These are phyloP conservation scores for Lentinula novae-zelandiae DNA, from an alignment of 1,284 basidiomycete genomes.

Conservation along the genomic window DNA sequence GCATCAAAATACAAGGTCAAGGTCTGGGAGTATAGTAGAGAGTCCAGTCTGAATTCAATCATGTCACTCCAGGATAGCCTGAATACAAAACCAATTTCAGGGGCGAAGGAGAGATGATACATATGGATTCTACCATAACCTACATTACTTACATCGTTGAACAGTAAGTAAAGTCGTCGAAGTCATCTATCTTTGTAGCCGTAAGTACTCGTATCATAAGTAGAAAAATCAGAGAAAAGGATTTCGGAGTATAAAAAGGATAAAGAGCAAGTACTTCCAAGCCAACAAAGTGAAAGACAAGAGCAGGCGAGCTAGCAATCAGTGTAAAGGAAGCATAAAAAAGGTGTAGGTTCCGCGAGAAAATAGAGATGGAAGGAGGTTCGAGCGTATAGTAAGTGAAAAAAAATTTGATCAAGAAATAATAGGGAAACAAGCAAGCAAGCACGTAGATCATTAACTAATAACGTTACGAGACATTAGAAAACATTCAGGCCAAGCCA, in stretches of 20 bases:
- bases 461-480: conserved; percentile 14
- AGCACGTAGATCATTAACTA: conserved; percentile 21
- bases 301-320: not conserved
- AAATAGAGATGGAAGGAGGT: conserved; percentile 8
- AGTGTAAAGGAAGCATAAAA: conserved; percentile 7
- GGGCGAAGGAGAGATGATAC: conserved; percentile 7
- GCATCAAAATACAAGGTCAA: not conserved
- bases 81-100: too few species aligned
- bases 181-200: conserved; percentile 22
- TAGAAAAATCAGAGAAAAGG: not conserved
- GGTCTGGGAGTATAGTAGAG: not conserved
- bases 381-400: conserved; percentile 10
- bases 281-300: not conserved
- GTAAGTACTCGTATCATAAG: conserved; percentile 16
- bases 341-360: conserved; percentile 9
- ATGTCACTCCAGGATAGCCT: too few species aligned
- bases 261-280: conserved; percentile 3
- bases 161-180: conserved; percentile 16
- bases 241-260: not conserved
- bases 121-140: conserved; percentile 17
- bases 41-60: too few species aligned
- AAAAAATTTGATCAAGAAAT: conserved; percentile 4
- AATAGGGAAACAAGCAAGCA: conserved; percentile 12
- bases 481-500: conserved; percentile 9
- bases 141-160: conserved; percentile 17